phyloP scores from a whole-genome alignment of 164 flowering plant genomes.

The Vitis amurensis region DNA sequence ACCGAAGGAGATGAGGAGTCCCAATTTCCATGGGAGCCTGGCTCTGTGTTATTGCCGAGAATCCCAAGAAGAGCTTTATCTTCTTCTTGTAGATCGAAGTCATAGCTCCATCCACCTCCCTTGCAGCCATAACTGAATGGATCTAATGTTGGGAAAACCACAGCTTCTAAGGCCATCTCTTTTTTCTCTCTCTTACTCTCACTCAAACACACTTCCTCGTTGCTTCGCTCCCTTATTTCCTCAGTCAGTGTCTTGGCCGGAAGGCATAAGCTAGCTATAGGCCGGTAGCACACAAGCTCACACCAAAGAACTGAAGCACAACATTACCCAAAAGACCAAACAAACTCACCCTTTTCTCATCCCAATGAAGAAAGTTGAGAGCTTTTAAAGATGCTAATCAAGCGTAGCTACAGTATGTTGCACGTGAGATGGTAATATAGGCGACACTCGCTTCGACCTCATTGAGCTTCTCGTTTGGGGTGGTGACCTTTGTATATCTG shows the following conservation, averaged over 20 bases:
- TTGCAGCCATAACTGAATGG: constrained; percentile 36
- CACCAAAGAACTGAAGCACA: constrained; percentile 11
- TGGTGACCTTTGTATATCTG: too few relatives aligned
- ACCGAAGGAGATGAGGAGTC: constrained; percentile 23
- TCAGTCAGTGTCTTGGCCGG: too few relatives aligned
- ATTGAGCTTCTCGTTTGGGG: too few relatives aligned
- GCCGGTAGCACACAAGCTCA: constrained; percentile 2
- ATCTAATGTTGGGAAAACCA: constrained; percentile 50
- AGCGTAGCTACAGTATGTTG: constrained; percentile 31
- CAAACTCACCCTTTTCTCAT: constrained; percentile 19
- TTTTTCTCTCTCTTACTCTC: constrained; percentile 1
- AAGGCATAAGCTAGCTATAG: too few relatives aligned
- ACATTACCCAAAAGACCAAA: constrained; percentile 4
- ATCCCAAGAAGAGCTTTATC: constrained; percentile 14
- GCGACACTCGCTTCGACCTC: neutral
- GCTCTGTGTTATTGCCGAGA: constrained; percentile 13
- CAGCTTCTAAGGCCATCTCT: constrained; percentile 71
- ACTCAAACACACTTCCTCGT: neutral
- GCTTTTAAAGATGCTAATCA: constrained; percentile 23
- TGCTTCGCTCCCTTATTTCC: too few relatives aligned
- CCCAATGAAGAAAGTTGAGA: neutral
- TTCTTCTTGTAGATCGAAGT: constrained; percentile 22
- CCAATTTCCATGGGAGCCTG: constrained; percentile 23
- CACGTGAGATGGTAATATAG: constrained; percentile 43
- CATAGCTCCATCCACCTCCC: constrained; percentile 31